phyloP scores from a whole-genome alignment of 345 rosid species.

The Cardamine resedifolia region DNA sequence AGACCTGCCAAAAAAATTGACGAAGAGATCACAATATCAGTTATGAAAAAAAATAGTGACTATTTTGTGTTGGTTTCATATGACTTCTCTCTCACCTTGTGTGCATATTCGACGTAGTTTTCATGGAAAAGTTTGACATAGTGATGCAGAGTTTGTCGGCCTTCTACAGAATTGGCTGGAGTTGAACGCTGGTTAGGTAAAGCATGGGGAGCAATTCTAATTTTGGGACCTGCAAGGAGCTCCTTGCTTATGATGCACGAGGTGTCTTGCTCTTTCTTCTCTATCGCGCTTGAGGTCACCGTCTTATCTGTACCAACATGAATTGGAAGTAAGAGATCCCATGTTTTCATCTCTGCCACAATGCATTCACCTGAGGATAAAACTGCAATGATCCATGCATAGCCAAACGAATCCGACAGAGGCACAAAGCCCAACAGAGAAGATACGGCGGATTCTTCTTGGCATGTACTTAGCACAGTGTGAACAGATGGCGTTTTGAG shows the following conservation, averaged over 20 bases:
- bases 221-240: slow-evolving; percentile 81
- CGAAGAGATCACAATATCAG: background rate
- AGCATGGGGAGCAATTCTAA: slow-evolving; percentile 71
- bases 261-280: slow-evolving; percentile 47
- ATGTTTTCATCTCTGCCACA: slow-evolving; percentile 83
- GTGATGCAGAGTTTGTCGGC: slow-evolving; percentile 77
- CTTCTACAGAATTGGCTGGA: slow-evolving; percentile 88
- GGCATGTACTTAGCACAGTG: slow-evolving; percentile 87
- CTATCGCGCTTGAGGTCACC: slow-evolving; percentile 36
- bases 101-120: slow-evolving; percentile 92
- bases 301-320: slow-evolving; percentile 48
- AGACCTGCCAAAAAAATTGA: slow-evolving; percentile 50
- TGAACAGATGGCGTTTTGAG: slow-evolving; percentile 77
- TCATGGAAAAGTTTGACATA: slow-evolving; percentile 92
- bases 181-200: slow-evolving; percentile 70
- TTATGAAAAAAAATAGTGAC: background rate
- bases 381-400: slow-evolving; percentile 79
- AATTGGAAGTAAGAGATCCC: slow-evolving; percentile 81
- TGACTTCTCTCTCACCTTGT: slow-evolving; percentile 64
- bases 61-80: background rate
- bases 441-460: slow-evolving; percentile 53
- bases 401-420: slow-evolving; percentile 84
- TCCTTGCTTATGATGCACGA: slow-evolving; percentile 82
- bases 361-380: slow-evolving; percentile 69
- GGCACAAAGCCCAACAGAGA: slow-evolving; percentile 68